phyloP scores from a whole-genome alignment of 768 basidiomycete genomes.

The Macrolepiota albuminosa region DNA sequence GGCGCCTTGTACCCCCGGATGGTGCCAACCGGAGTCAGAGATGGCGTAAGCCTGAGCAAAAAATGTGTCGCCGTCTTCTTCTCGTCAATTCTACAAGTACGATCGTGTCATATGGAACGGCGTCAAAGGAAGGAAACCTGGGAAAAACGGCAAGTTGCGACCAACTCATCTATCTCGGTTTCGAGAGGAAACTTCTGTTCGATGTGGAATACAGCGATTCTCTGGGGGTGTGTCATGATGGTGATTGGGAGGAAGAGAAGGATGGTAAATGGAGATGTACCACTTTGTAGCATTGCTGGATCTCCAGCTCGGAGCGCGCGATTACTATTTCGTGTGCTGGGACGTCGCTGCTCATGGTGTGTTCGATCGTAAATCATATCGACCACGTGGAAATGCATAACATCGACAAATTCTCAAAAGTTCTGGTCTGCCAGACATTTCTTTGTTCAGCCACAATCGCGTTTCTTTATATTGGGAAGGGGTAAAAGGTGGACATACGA shows the following conservation, averaged over 20 bases:
- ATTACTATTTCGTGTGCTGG: constrained; percentile 58
- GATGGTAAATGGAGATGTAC: constrained; percentile 19
- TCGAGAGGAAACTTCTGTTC: constrained; percentile 74
- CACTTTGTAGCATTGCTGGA: constrained; percentile 64
- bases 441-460: neutral
- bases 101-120: neutral
- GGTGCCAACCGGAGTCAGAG: constrained; percentile 63
- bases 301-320: constrained; percentile 40
- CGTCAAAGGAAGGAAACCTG: neutral
- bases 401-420: constrained; percentile 12
- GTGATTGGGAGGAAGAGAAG: neutral
- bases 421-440: neutral
- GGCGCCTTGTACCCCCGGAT: constrained; percentile 46
- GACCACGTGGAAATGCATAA: constrained; percentile 12
- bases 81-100: constrained; percentile 48
- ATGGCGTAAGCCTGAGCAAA: constrained; percentile 62
- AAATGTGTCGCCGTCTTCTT: constrained; percentile 53
- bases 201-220: constrained; percentile 54
- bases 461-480: neutral
- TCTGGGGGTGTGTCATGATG: constrained; percentile 16
- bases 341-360: neutral
- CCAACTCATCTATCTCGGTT: constrained; percentile 71
- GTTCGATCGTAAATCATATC: no score
- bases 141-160: neutral
- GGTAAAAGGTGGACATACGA: neutral